Conservation (phyloP, 129 eudicot genomes). For the Smallanthus sonchifolius region DNA sequence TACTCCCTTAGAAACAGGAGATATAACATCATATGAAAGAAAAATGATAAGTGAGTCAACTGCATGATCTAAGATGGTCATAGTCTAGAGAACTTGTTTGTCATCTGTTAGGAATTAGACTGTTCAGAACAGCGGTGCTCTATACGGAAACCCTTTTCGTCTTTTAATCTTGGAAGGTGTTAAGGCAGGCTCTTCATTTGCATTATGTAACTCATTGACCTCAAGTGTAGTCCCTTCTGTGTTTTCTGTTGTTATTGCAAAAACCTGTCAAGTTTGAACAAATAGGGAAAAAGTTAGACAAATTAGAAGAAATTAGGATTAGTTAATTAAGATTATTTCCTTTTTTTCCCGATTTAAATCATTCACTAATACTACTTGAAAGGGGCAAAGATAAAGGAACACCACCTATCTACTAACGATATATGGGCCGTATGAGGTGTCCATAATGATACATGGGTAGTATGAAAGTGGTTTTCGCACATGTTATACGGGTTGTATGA, state of each 20-base stretch:
- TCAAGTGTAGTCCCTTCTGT: conserved; percentile 5
- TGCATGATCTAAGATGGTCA: background rate
- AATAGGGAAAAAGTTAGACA: background rate
- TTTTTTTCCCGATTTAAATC: too few species aligned
- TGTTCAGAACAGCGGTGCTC: conserved; percentile 41
- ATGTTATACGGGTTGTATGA: too few species aligned
- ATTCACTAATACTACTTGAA: too few species aligned
- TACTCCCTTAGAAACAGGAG: background rate
- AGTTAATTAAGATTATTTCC: too few species aligned
- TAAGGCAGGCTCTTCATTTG: background rate
- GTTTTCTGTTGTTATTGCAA: conserved; percentile 11
- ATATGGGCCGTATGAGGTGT: too few species aligned
- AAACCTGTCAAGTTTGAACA: conserved; percentile 18
- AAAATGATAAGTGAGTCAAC: background rate
- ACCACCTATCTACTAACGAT: too few species aligned
- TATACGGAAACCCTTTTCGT: conserved; percentile 38
- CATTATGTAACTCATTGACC: background rate
- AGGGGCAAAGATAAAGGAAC: too few species aligned
- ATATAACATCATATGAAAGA: background rate
- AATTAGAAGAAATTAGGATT: background rate
- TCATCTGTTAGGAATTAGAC: background rate
- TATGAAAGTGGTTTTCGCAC: too few species aligned
- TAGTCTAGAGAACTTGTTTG: background rate
- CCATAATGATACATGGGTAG: too few species aligned
- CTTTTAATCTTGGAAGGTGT: conserved; percentile 24